phyloP scores from a whole-genome alignment of 139 green algal genomes.

The Asterochloris sp. region DNA sequence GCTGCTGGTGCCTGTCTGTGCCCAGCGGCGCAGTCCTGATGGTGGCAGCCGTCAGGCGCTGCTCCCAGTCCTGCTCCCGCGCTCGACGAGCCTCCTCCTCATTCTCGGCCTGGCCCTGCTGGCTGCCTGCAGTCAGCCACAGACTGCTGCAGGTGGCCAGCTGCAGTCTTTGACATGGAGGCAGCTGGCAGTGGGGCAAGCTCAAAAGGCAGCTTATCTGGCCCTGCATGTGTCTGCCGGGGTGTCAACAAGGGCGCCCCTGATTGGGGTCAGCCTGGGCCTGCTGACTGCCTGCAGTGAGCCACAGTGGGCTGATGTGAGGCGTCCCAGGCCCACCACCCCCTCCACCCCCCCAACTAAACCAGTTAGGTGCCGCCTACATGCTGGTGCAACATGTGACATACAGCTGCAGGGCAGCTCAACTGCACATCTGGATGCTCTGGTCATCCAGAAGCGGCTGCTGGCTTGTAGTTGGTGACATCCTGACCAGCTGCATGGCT shows the following conservation, averaged over 20 bases:
- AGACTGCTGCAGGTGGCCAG: background rate
- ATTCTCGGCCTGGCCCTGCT: conserved; percentile 19
- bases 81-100: conserved; percentile 17
- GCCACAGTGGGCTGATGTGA: background rate
- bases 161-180: background rate
- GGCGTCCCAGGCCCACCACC: too few relatives aligned
- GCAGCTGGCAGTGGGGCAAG: too few relatives aligned
- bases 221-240: background rate
- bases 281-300: background rate
- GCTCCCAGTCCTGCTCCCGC: conserved; percentile 36
- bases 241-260: background rate
- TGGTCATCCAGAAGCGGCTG: too few relatives aligned
- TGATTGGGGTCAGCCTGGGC: background rate
- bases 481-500: too few relatives aligned
- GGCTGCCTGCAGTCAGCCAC: background rate
- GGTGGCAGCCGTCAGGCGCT: conserved; percentile 24
- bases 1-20: conserved; percentile 51
- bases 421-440: too few relatives aligned
- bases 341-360: too few relatives aligned
- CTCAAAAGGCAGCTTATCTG: too few relatives aligned
- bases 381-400: too few relatives aligned
- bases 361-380: too few relatives aligned
- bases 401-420: too few relatives aligned
- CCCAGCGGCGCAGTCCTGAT: conserved; percentile 55
- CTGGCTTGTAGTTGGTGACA: too few relatives aligned